Evolutionary conservation across 2,329 filamentous ascomycete species (phyloP).

Genomic region (Gliomastix tumulicola): DNA sequence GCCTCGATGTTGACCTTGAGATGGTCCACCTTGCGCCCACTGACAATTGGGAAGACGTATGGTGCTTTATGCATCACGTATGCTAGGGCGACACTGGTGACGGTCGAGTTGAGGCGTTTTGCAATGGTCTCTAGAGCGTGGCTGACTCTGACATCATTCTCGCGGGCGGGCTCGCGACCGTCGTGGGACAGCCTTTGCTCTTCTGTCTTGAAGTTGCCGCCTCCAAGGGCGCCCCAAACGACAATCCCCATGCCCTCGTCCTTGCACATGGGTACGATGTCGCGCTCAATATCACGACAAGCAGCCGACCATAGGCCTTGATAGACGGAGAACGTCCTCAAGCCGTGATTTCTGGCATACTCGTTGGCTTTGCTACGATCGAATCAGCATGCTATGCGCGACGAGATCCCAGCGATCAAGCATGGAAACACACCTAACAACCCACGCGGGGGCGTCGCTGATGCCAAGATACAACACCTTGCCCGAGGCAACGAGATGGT

Average conservation of each 20-base stretch:
- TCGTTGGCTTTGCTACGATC: constrained; percentile 52
- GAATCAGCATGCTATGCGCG: too few species aligned
- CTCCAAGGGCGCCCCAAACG: constrained; percentile 52
- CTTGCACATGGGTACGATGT: constrained; percentile 35
- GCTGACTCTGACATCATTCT: constrained; percentile 45
- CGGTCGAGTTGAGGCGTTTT: constrained; percentile 28
- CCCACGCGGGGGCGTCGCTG: constrained; percentile 64
- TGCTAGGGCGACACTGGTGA: constrained; percentile 54
- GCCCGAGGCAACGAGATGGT: constrained; percentile 49
- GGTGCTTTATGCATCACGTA: constrained; percentile 68
- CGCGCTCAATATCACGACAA: constrained; percentile 30
- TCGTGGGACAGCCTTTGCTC: constrained; percentile 22
- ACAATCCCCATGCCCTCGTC: constrained; percentile 42
- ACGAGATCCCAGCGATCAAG: background rate
- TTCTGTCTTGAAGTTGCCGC: constrained; percentile 36
- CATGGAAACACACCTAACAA: constrained; percentile 36
- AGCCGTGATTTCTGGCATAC: constrained; percentile 63
- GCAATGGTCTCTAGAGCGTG: constrained; percentile 42
- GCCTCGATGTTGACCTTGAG: constrained; percentile 64
- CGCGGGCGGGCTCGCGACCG: constrained; percentile 30
- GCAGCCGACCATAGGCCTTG: constrained; percentile 33
- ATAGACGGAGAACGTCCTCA: constrained; percentile 57
- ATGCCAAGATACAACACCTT: constrained; percentile 62
- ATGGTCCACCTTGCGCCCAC: constrained; percentile 60
- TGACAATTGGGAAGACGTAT: constrained; percentile 65